These are phyloP conservation scores for Terana coerulea DNA, from an alignment of 768 basidiomycete genomes.

Conservation along the genomic window DNA sequence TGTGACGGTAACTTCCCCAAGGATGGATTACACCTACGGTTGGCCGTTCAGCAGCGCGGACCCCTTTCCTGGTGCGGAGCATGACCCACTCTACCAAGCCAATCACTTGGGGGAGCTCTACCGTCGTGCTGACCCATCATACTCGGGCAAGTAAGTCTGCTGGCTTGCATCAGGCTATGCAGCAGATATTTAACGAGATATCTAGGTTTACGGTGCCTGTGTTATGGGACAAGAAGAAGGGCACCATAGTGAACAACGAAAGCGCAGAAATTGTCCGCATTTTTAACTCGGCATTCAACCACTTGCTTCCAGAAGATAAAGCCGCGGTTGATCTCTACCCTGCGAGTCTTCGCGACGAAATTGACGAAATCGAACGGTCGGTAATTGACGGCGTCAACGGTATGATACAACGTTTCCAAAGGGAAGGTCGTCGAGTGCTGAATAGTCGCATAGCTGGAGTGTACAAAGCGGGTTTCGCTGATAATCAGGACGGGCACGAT, in stretches of 20 bases:
- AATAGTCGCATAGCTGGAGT: conserved; percentile 59
- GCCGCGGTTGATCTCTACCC: conserved; percentile 79
- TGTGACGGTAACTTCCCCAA: conserved; percentile 69
- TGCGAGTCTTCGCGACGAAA: conserved; percentile 60
- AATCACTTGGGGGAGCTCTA: conserved; percentile 85
- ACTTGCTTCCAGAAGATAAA: conserved; percentile 62
- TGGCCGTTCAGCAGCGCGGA: conserved; percentile 83
- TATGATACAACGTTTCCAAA: conserved; percentile 24
- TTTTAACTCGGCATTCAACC: conserved; percentile 83
- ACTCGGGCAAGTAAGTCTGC: conserved; percentile 55
- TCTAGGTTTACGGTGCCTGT: conserved; percentile 79
- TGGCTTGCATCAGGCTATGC: background rate
- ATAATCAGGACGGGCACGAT: conserved; percentile 75
- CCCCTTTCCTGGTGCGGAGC: conserved; percentile 66
- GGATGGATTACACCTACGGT: conserved; percentile 75
- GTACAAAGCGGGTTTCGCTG: conserved; percentile 88
- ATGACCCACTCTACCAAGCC: conserved; percentile 69
- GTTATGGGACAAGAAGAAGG: conserved; percentile 87
- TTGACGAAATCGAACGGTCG: conserved; percentile 83
- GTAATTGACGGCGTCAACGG: conserved; percentile 84
- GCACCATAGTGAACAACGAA: conserved; percentile 95
- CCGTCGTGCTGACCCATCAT: conserved; percentile 66
- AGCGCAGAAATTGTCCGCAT: conserved; percentile 93
- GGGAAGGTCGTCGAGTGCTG: background rate
- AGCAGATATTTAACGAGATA: background rate